Evolutionary conservation across 345 rosid species (phyloP), one percentile per base, ranked within the genome.

Genomic region (Viola odorata): DNA sequence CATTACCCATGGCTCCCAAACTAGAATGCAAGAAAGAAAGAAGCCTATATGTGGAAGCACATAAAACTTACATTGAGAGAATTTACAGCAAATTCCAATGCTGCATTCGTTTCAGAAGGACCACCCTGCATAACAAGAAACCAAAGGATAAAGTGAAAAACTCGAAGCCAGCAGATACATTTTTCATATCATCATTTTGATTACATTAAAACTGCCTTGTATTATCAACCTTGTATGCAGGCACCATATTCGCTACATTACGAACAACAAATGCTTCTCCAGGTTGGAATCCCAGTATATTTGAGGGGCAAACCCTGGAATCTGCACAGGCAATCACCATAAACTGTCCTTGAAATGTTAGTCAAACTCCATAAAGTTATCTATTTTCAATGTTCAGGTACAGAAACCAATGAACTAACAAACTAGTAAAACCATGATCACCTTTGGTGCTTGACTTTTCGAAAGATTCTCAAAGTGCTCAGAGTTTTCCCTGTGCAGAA

Each of bases 291-390:
- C 99, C 99, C 50, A 94, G 69, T 64, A 88, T 64, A 55, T 66
- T 80, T 41, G 99, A 87, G 63, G 99, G 99, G 70, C 99, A 94
- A 60, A 94, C 97, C 76, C 97, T 85, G 53, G 99, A 94, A 75
- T 94, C 99, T 50, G 87, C 97, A 80, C 99, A 94, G 68, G 99
- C 92, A 71, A 90, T 82, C 80, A 88, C 96, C 90, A 86, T 79
- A 76, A 94, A 88, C 99, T 90, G 89, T 76, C 65, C 74, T 74
- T 40, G 58, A 73, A 52, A n/a, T 47, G 73, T 73, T 65, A 77
- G 86, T 45, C 48, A 59, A 50, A 36, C 44, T 37, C 53, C 15
- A 32, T 10, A n/a, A 9, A 11, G 51, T 63, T 16, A 3, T 41
- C 13, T 12, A 6, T 9, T 23, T 23, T 23, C 32, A 23, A 1